Conservation (phyloP, 2,329 filamentous ascomycete genomes). For the Trichoderma semiorbis region DNA sequence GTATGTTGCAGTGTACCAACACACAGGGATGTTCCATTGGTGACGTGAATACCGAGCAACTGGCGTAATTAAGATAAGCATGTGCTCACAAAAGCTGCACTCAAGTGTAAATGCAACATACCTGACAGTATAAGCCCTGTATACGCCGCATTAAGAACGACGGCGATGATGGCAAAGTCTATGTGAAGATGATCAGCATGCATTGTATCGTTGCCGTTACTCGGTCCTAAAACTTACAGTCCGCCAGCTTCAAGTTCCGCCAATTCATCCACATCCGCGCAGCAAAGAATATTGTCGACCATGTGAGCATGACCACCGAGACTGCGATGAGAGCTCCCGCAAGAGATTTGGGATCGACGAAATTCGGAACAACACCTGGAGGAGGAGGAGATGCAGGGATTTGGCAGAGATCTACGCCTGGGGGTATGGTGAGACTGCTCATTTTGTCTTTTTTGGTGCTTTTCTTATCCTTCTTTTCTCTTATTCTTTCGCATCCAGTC, state of each 20-base stretch:
- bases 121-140: neutral
- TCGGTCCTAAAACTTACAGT: neutral
- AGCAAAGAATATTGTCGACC: neutral
- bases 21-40: slow-evolving; percentile 19
- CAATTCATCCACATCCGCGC: neutral
- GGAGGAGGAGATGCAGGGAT: neutral
- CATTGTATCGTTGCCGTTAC: neutral
- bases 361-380: neutral
- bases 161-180: slow-evolving; percentile 1
- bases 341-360: neutral
- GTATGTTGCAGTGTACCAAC: slow-evolving; percentile 17
- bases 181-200: neutral
- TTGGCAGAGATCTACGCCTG: slow-evolving; percentile 3
- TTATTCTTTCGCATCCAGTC: neutral
- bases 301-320: neutral
- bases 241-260: neutral
- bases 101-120: neutral
- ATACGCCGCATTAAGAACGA: neutral
- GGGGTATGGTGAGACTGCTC: neutral
- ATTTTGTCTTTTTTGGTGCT: neutral
- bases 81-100: neutral
- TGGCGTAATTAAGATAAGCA: neutral
- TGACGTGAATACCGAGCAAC: slow-evolving; percentile 11
- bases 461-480: neutral
- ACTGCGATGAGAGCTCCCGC: neutral